A percentile compares a stretch with the other conserved stretches of the same genome.
Evolutionary conservation across 768 basidiomycete species (phyloP).

Genomic region (Mycena haematopus): DNA sequence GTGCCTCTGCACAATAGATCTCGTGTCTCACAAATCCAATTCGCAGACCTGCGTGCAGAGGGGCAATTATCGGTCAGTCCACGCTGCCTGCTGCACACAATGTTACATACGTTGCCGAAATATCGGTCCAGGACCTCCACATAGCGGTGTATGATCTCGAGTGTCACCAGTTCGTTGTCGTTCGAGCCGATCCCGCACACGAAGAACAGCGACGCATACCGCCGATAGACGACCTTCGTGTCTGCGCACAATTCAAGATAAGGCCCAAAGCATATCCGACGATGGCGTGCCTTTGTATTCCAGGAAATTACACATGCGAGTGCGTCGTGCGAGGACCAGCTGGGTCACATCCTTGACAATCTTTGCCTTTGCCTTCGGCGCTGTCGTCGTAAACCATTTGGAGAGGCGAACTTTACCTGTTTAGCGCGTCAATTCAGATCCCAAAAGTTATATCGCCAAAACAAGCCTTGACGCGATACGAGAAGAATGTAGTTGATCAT

Average conservation of each 20-base stretch:
- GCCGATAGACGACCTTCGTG: slow-evolving; percentile 78
- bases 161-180: slow-evolving; percentile 83
- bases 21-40: slow-evolving; percentile 70
- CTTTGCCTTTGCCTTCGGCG: slow-evolving; percentile 76
- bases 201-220: slow-evolving; percentile 88
- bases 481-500: slow-evolving; percentile 70
- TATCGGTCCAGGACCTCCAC: slow-evolving; percentile 81
- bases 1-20: slow-evolving; percentile 3
- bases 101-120: slow-evolving; percentile 68
- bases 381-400: slow-evolving; percentile 87
- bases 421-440: slow-evolving; percentile 7
- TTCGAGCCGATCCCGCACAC: slow-evolving; percentile 72
- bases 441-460: background rate
- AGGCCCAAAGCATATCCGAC: slow-evolving; percentile 28
- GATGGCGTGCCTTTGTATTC: slow-evolving; percentile 78
- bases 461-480: slow-evolving; percentile 68
- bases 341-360: slow-evolving; percentile 91
- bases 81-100: slow-evolving; percentile 28
- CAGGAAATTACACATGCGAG: slow-evolving; percentile 87
- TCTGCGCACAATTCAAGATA: slow-evolving; percentile 14
- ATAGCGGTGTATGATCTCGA: slow-evolving; percentile 86
- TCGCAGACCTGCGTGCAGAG: slow-evolving; percentile 62
- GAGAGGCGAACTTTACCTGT: slow-evolving; percentile 81
- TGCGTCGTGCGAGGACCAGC: slow-evolving; percentile 80
- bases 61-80: background rate